Evolutionary conservation across 768 basidiomycete species (phyloP), one percentile per base, ranked within the genome.

Genomic region (Infundibulicybe gibba): DNA sequence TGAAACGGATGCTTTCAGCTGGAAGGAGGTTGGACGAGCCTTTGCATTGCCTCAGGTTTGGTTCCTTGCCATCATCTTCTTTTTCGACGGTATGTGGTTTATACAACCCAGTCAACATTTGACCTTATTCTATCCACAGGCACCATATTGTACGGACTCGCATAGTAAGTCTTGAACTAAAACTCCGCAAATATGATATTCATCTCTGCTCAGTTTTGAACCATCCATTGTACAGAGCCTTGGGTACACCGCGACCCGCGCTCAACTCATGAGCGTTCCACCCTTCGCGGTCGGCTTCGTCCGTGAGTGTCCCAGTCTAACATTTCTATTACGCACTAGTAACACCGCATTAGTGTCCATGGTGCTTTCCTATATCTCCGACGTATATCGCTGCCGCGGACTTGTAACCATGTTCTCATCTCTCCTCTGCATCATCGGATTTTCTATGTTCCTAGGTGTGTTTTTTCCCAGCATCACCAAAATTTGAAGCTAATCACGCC

Each of bases 151-250:
- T 78, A 71, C 52, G 70, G 63, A 4, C 61, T 77, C 13, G 77
- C 75, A 21, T 77, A 76, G 78, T 79, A 55, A 53, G 71, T 65
- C 32, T 34, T 40, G 25, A 40, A 32, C 35, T 42, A 25, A 16
- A 35, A 15, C 11, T n/a, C 25, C 30, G 32, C 32, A 8, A 30
- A 17, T 19, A 13, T 42, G 14, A 45, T 31, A 6, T 32, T 45
- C 17, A 45, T 34, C 21, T 46, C 37, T 40, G 5, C 50, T 44
- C 40, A 80, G 87, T 54, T 90, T 91, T 63, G 68, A 80, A 6
- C 88, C 88, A 5, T 82, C 83, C 3, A 87, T 91, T 61, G 78
- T 90, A 5, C 68, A 77, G 25, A 68, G 70, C 14, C 71, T 86
- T 2, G 83, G 83, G 15, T 84, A 75, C 58, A 71, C 70, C 2